Evolutionary conservation across 179 eudicot species (phyloP).

Genomic region (Beta macrorhiza): DNA sequence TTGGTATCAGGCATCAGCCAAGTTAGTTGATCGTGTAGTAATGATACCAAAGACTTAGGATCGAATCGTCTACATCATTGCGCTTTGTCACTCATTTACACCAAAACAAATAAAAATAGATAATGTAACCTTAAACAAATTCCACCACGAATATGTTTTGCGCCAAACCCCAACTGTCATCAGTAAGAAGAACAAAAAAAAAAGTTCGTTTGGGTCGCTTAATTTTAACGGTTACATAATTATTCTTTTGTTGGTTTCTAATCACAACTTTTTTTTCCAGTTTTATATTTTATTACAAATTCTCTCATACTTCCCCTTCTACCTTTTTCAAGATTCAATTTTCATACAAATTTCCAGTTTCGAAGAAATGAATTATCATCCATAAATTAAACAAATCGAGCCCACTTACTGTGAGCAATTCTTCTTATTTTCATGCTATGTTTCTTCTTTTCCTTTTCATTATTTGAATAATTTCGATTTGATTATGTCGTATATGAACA

Average conservation of each 20-base stretch:
- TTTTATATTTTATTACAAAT: neutral
- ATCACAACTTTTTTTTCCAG: neutral
- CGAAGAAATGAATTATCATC: neutral
- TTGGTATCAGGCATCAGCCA: no score
- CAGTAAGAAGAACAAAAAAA: neutral
- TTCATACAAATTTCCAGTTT: neutral
- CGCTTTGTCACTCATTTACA: no score
- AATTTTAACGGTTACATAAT: neutral
- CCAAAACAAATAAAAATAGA: neutral
- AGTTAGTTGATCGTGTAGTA: no score
- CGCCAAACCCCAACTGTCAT: neutral
- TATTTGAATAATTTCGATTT: neutral
- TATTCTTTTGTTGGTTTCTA: neutral
- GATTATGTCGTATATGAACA: neutral
- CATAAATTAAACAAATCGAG: neutral
- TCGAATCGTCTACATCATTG: no score
- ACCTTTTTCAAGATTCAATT: neutral
- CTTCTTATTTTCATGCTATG: neutral
- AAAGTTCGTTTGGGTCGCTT: no score
- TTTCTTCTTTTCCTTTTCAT: neutral
- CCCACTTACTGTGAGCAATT: constrained; percentile 16
- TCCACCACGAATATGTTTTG: neutral
- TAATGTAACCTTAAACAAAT: neutral
- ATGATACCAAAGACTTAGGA: no score
- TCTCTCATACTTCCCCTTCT: neutral